phyloP scores from a whole-genome alignment of 208 protist genomes.

The Acanthamoeba castellanii region DNA sequence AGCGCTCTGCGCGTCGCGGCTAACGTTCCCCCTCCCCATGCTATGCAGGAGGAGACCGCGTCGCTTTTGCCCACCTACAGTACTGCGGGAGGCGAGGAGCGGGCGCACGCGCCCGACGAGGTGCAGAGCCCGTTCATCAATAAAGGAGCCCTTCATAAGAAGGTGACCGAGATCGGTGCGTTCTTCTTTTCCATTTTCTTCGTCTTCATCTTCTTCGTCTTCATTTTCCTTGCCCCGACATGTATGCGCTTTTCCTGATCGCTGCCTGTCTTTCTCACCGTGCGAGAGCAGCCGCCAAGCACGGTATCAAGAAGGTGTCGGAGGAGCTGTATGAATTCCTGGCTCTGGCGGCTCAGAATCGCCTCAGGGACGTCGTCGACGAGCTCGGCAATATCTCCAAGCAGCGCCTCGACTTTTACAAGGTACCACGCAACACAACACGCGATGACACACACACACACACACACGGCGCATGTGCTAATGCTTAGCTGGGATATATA shows the following conservation, averaged over 20 bases:
- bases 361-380: slow-evolving; percentile 9
- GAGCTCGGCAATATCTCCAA: slow-evolving; percentile 19
- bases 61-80: neutral
- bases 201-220: neutral
- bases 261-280: too few species aligned
- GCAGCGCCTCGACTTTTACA: slow-evolving; percentile 37
- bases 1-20: neutral
- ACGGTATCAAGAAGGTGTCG: neutral
- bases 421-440: too few species aligned
- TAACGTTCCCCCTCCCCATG: neutral
- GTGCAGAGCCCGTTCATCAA: neutral
- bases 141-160: neutral
- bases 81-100: neutral
- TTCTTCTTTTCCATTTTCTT: too few species aligned
- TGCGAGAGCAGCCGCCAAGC: neutral
- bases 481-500: too few species aligned
- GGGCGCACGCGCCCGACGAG: neutral
- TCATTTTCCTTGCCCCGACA: neutral
- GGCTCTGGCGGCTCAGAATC: neutral
- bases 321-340: slow-evolving; percentile 19
- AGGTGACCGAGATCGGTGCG: neutral
- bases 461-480: too few species aligned
- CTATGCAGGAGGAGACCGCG: neutral
- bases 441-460: too few species aligned
- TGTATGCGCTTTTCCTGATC: too few species aligned